phyloP scores from a whole-genome alignment of 2,329 filamentous ascomycete genomes.

The Microdochium paspali region DNA sequence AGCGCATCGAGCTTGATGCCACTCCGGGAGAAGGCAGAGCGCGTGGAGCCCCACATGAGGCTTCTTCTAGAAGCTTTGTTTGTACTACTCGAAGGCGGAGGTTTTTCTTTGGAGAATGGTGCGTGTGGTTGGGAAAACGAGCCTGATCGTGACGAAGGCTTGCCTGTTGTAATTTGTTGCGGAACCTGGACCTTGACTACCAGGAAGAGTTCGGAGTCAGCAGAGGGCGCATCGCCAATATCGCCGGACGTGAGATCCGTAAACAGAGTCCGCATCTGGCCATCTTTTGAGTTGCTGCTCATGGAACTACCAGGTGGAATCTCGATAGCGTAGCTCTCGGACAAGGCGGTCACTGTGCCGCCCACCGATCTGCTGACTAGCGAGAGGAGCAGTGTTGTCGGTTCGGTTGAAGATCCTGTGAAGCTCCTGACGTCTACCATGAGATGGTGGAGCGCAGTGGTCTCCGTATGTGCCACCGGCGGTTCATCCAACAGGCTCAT shows the following conservation, averaged over 20 bases:
- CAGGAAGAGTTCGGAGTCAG: conserved; percentile 68
- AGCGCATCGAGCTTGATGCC: conserved; percentile 46
- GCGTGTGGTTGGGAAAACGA: conserved; percentile 27
- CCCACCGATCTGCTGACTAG: conserved; percentile 64
- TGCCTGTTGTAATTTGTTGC: conserved; percentile 36
- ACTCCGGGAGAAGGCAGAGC: conserved; percentile 44
- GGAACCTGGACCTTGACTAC: conserved; percentile 68
- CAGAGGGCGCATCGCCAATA: conserved; percentile 49
- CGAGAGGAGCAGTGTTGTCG: conserved; percentile 67
- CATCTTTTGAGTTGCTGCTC: conserved; percentile 51
- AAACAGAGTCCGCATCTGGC: conserved; percentile 76
- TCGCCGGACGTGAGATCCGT: conserved; percentile 76
- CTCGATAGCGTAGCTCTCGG: conserved; percentile 75
- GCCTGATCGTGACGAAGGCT: conserved; percentile 43
- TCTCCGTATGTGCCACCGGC: conserved; percentile 59
- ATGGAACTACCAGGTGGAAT: conserved; percentile 67
- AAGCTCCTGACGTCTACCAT: conserved; percentile 79
- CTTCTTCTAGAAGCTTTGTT: conserved; percentile 52
- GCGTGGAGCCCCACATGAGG: conserved; percentile 57
- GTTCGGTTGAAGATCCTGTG: conserved; percentile 64
- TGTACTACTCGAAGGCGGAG: conserved; percentile 36
- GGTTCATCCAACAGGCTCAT: conserved; percentile 89
- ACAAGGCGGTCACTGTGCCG: conserved; percentile 56
- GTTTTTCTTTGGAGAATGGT: conserved; percentile 36
- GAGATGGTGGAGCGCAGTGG: conserved; percentile 68